Conservation (phyloP, 345 rosid species). For the Aethionema arabicum region DNA sequence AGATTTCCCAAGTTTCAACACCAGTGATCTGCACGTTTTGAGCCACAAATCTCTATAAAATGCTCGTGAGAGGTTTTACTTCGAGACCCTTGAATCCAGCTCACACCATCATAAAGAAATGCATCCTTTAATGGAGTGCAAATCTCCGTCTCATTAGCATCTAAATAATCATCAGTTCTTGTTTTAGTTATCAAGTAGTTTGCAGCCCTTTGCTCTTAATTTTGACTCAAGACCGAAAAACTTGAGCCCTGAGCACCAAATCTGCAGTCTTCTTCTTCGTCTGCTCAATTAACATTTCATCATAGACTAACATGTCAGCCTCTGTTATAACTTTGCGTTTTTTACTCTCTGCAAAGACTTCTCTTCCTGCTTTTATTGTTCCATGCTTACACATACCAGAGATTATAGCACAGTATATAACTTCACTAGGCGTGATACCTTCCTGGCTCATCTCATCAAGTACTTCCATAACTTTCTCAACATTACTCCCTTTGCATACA, state of each 20-base stretch:
- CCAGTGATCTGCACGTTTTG: constrained; percentile 2
- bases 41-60: not conserved
- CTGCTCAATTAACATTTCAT: constrained; percentile 72
- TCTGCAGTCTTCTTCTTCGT: constrained; percentile 86
- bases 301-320: constrained; percentile 66
- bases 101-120: too few relatives aligned
- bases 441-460: constrained; percentile 74
- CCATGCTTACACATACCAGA: constrained; percentile 79
- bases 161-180: too few relatives aligned
- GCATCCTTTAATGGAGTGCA: too few relatives aligned
- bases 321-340: constrained; percentile 56
- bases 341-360: constrained; percentile 59
- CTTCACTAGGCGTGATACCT: constrained; percentile 53
- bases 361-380: constrained; percentile 71
- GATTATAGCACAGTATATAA: constrained; percentile 62
- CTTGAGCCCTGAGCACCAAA: constrained; percentile 64
- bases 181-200: constrained; percentile 40
- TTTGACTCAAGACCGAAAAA: constrained; percentile 90
- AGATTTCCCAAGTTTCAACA: constrained; percentile 2
- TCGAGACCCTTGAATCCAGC: not conserved
- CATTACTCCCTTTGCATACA: constrained; percentile 51
- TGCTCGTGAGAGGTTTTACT: constrained; percentile 7
- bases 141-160: too few relatives aligned
- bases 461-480: constrained; percentile 65
- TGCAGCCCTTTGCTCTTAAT: constrained; percentile 71